Evolutionary conservation across 2,329 filamentous ascomycete genomes (phyloP).

Genomic region (Phialophora tarda): DNA sequence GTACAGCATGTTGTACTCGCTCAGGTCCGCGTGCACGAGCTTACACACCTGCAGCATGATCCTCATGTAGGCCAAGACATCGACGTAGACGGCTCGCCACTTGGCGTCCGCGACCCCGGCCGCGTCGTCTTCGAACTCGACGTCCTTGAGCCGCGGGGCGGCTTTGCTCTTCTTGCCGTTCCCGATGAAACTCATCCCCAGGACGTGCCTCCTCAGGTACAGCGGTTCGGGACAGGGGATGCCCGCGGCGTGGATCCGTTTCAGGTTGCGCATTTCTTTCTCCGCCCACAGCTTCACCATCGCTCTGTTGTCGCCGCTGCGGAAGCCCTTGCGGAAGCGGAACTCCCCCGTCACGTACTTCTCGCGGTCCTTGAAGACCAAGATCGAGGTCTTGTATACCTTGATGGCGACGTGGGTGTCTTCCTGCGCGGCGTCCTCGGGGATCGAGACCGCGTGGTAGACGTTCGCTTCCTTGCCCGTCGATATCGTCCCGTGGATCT

Average conservation of each 20-base stretch:
- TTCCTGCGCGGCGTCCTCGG: conserved; percentile 58
- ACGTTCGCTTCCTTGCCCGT: conserved; percentile 99
- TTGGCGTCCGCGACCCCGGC: conserved; percentile 57
- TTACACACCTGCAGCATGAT: conserved; percentile 89
- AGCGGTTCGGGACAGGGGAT: conserved; percentile 92
- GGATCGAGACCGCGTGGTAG: conserved; percentile 79
- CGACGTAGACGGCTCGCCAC: conserved; percentile 80
- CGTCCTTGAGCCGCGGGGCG: conserved; percentile 86
- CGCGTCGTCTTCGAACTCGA: conserved; percentile 65
- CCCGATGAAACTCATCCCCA: conserved; percentile 93
- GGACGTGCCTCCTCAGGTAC: conserved; percentile 86
- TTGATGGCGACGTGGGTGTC: conserved; percentile 84
- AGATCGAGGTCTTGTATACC: conserved; percentile 97
- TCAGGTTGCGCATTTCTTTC: conserved; percentile 95
- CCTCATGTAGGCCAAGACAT: conserved; percentile 86
- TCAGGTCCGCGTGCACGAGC: conserved; percentile 93
- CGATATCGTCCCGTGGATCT: conserved; percentile 92
- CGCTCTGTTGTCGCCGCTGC: conserved; percentile 91
- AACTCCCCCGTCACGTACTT: conserved; percentile 95
- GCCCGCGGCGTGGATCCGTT: conserved; percentile 78
- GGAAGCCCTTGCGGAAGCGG: conserved; percentile 86
- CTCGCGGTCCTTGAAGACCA: conserved; percentile 97
- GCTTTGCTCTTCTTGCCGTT: conserved; percentile 85
- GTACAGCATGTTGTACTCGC: conserved; percentile 97
- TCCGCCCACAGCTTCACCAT: conserved; percentile 99